Percentiles rank a stretch among this genome's conserved stretches.
Conservation (phyloP, 345 rosid genomes). For the Eucalyptus melliodora region DNA sequence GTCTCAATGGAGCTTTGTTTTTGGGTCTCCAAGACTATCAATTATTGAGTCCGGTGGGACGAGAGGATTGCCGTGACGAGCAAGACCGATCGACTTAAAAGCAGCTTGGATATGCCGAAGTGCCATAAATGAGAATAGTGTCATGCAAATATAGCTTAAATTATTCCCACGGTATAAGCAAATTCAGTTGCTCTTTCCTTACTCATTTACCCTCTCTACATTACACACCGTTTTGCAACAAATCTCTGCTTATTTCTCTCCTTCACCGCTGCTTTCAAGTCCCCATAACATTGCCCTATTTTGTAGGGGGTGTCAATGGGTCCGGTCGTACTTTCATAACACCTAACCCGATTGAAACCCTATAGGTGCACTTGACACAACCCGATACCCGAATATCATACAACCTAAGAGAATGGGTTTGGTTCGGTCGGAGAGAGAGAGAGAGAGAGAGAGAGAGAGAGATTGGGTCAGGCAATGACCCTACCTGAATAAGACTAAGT, state of each 20-base stretch:
- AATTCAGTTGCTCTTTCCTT: neutral
- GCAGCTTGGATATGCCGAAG: neutral
- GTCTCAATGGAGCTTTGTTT: neutral
- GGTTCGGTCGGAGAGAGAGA: too few relatives aligned
- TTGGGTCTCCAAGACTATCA: neutral
- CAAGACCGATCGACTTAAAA: neutral
- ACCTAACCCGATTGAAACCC: accelerated
- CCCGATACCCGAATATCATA: too few relatives aligned
- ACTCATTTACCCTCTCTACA: neutral
- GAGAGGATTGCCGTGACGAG: neutral
- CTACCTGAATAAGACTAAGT: too few relatives aligned
- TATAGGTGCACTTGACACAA: accelerated
- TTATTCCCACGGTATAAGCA: neutral
- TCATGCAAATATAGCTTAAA: neutral
- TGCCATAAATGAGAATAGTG: neutral
- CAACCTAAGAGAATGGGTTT: accelerated
- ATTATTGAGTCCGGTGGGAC: neutral
- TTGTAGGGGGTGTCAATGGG: too few relatives aligned
- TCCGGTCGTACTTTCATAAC: too few relatives aligned
- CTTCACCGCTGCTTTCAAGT: neutral
- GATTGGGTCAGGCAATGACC: too few relatives aligned
- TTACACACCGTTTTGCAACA: neutral
- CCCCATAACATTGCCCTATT: neutral
- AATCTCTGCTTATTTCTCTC: neutral
- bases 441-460: too few relatives aligned